phyloP scores from a whole-genome alignment of 108 stramenopile genomes.

The Fragilaria radians region DNA sequence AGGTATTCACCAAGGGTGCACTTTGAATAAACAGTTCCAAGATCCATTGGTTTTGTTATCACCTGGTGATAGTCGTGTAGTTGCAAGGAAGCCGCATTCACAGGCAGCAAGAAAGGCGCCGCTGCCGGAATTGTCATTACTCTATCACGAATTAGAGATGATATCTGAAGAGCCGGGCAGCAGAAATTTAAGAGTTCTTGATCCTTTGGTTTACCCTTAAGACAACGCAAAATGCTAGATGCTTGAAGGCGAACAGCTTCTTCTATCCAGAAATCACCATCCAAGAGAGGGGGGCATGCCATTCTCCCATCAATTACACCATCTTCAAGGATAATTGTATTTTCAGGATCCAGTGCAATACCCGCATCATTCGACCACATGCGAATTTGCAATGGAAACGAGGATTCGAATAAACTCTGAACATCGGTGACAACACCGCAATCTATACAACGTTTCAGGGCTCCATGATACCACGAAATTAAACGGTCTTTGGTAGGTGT shows the following conservation, averaged over 20 bases:
- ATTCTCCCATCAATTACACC: constrained; percentile 14
- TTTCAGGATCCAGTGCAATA: not conserved
- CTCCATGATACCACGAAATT: constrained; percentile 68
- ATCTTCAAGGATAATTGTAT: not conserved
- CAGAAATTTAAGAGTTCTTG: not conserved
- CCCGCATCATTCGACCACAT: not conserved
- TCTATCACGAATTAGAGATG: constrained; percentile 37
- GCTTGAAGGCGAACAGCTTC: constrained; percentile 53
- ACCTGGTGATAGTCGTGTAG: constrained; percentile 71
- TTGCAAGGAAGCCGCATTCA: constrained; percentile 72
- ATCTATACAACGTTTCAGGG: constrained; percentile 44
- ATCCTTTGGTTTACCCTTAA: constrained; percentile 11
- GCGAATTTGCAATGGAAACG: constrained; percentile 20
- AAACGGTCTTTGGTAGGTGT: constrained; percentile 76
- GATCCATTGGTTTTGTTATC: constrained; percentile 84
- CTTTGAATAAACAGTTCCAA: constrained; percentile 69
- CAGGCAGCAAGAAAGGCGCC: constrained; percentile 67
- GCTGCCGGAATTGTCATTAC: constrained; percentile 45
- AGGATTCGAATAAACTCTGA: constrained; percentile 47
- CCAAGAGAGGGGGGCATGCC: constrained; percentile 66
- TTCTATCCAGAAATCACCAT: constrained; percentile 91
- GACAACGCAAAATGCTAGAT: constrained; percentile 10
- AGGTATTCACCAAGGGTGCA: constrained; percentile 50
- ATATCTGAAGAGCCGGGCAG: constrained; percentile 40
- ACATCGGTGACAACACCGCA: constrained; percentile 41